Percentiles rank a stretch among this genome's conserved stretches.
phyloP scores from a whole-genome alignment of 192 early-diverging fungal species.

The Entomortierella parvispora region DNA sequence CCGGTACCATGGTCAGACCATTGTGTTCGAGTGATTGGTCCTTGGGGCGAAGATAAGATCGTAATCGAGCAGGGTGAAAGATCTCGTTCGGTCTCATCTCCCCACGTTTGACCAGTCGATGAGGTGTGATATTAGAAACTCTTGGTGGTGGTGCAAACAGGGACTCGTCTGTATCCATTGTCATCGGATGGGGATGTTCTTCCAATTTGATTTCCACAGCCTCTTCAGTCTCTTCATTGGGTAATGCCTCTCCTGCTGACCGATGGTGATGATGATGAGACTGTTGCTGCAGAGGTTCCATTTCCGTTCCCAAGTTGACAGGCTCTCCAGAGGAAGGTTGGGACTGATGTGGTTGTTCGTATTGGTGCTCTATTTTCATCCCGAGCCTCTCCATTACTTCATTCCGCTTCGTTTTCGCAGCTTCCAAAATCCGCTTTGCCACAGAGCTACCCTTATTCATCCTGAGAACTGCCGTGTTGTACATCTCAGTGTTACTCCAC shows the following conservation, averaged over 20 bases:
- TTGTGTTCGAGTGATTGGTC: conserved; percentile 25
- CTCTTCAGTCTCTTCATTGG: background rate
- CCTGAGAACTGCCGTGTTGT: conserved; percentile 46
- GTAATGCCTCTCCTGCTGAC: background rate
- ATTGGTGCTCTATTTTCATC: background rate
- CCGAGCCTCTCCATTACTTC: conserved; percentile 8
- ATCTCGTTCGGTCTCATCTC: conserved; percentile 43
- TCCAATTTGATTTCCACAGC: background rate
- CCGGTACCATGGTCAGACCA: conserved; percentile 40
- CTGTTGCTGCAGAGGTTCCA: no score
- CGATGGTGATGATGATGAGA: no score
- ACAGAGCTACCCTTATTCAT: conserved; percentile 30
- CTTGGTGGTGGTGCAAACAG: no score
- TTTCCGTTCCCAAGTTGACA: no score
- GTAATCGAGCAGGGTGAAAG: conserved; percentile 46
- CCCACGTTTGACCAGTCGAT: conserved; percentile 13
- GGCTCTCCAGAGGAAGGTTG: no score
- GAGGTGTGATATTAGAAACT: no score
- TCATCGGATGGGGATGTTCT: background rate
- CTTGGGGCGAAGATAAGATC: conserved; percentile 22
- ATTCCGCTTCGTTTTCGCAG: conserved; percentile 23
- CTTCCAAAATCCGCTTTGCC: conserved; percentile 32
- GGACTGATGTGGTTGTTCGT: background rate
- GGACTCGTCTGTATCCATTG: background rate
- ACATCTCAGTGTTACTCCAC: conserved; percentile 46